Percentiles rank a stretch among this genome's conserved stretches.
Evolutionary conservation across 768 basidiomycete species (phyloP).

Genomic region (Ramaria rubella): DNA sequence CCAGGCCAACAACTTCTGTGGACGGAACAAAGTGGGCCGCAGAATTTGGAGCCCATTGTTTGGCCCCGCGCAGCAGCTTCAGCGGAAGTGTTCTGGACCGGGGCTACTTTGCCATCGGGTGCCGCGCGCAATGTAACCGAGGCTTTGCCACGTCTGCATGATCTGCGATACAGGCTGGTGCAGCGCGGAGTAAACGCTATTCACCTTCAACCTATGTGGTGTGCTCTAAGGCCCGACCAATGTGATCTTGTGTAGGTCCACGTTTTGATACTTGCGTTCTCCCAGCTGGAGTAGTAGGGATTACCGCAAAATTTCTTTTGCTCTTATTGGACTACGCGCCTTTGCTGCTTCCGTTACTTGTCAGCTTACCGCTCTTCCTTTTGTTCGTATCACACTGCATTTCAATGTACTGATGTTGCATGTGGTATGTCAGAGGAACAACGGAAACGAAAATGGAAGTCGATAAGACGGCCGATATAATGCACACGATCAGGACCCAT

Average conservation of each 20-base stretch:
- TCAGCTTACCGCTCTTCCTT: neutral
- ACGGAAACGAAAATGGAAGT: neutral
- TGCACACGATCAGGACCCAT: neutral
- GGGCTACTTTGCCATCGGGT: constrained; percentile 30
- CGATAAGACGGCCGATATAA: neutral
- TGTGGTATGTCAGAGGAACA: neutral
- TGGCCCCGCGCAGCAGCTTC: constrained; percentile 71
- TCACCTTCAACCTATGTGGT: constrained; percentile 65
- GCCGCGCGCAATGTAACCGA: constrained; percentile 31
- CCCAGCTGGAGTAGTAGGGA: too few species aligned
- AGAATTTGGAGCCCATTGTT: constrained; percentile 58
- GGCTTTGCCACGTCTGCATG: constrained; percentile 62
- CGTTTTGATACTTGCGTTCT: neutral
- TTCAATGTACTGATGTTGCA: neutral
- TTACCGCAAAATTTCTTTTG: neutral
- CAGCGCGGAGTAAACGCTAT: constrained; percentile 55
- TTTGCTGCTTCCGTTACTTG: neutral
- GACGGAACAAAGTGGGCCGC: constrained; percentile 67
- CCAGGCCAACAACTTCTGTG: constrained; percentile 61
- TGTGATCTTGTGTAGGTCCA: constrained; percentile 38
- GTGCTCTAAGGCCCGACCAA: constrained; percentile 53
- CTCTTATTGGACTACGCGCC: neutral
- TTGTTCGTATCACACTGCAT: neutral
- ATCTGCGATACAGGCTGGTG: constrained; percentile 52
- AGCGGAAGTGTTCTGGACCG: constrained; percentile 76